Evolutionary conservation across 768 basidiomycete genomes (phyloP).

Genomic region (Rhizopogon roseolus): DNA sequence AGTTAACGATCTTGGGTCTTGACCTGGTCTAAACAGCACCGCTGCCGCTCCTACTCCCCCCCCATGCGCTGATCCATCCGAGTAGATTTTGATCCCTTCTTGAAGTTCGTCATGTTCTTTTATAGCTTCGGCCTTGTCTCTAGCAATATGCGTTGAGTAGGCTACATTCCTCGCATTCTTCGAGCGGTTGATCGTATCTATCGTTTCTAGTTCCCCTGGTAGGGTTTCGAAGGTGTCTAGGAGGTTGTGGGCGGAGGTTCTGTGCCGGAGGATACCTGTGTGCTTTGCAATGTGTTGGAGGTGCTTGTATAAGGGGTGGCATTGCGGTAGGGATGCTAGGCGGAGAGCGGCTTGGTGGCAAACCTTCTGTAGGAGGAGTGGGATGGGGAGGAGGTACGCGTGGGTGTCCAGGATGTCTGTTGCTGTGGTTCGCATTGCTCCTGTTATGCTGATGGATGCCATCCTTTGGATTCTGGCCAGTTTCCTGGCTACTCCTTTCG

Average conservation of each 20-base stretch:
- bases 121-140: not conserved
- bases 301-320: conserved; percentile 3
- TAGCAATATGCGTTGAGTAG: not conserved
- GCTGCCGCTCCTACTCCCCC: not conserved
- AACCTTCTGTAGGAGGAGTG: not conserved
- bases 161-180: not conserved
- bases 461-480: conserved; percentile 12
- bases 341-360: conserved; percentile 4
- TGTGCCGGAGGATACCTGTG: not conserved
- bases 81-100: not conserved
- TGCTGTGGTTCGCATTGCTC: conserved; percentile 8
- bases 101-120: not conserved
- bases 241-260: conserved; percentile 10
- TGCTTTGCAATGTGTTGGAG: not conserved
- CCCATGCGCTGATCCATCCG: not conserved
- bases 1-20: not conserved
- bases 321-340: conserved; percentile 4
- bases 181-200: not conserved
- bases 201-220: not conserved
- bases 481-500: not conserved
- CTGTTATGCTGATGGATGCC: conserved; percentile 12
- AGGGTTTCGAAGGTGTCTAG: conserved; percentile 1
- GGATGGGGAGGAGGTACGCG: conserved; percentile 6
- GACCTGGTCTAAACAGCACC: not conserved
- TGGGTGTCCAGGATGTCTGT: conserved; percentile 8